Evolutionary conservation across 768 basidiomycete species (phyloP).

Genomic region (Trametes elegans): DNA sequence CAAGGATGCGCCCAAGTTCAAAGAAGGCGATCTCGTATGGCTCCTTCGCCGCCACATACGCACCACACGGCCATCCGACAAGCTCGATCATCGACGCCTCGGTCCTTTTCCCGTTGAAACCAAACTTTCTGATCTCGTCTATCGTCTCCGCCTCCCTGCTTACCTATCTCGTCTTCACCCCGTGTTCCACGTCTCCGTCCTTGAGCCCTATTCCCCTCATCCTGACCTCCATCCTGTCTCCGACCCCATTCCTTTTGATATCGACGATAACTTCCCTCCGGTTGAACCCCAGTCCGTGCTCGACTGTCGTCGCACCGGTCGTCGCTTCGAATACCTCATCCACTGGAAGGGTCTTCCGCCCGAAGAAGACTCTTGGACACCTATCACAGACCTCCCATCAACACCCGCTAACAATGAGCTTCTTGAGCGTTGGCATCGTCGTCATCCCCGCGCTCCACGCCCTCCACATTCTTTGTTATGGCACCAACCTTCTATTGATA

Average conservation of each 20-base stretch:
- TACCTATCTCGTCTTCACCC: constrained; percentile 2
- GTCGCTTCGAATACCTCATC: constrained; percentile 1
- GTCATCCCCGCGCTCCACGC: constrained; percentile 3
- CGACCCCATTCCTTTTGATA: not conserved
- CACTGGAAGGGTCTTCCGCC: not conserved
- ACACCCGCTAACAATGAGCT: not conserved
- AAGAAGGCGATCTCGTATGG: constrained; percentile 37
- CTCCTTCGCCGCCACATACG: constrained; percentile 37
- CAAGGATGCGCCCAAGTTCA: constrained; percentile 30
- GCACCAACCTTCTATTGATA: not conserved
- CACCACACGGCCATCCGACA: constrained; percentile 40
- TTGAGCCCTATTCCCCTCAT: not conserved
- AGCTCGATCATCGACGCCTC: constrained; percentile 29
- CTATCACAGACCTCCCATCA: constrained; percentile 3
- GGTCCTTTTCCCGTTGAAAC: constrained; percentile 1
- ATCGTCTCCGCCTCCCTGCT: constrained; percentile 1
- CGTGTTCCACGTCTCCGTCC: not conserved
- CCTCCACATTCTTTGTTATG: not conserved
- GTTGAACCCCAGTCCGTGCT: not conserved
- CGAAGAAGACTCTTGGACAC: constrained; percentile 11
- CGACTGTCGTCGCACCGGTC: constrained; percentile 2
- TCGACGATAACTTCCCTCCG: not conserved
- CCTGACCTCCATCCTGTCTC: not conserved
- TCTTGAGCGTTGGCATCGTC: constrained; percentile 1
- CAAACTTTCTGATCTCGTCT: not conserved